Evolutionary conservation across 441 rosid species (phyloP), one percentile per base, ranked within the genome.

Genomic region (Omphalea diandra): DNA sequence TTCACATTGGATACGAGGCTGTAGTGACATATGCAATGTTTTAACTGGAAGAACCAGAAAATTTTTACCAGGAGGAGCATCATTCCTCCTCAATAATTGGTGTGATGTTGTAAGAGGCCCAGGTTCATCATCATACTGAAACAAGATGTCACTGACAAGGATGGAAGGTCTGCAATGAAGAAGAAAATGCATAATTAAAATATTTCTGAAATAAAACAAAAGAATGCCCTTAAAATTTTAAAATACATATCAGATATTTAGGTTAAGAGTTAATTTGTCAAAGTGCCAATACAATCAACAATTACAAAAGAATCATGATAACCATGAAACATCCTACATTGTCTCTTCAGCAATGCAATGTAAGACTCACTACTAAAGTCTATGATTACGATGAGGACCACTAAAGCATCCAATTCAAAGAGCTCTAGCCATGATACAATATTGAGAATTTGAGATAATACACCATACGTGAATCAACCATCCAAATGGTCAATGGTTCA

Each of bases 91-190:
- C 79, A 88, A 68, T 55, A 87, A 76, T 32, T 83, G 87, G 72
- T 76, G 77, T 1, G 83, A 80, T 22, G 71, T 29, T 14, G 80
- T 55, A 5, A 31, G 47, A 73, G 80, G 73, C 55, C 73, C 72
- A 72, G 86, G 80, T 71, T 81, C 88, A 61, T 83, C 88, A 61
- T 83, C 90, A 64, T 69, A 77, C 59, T 80, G 85, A 75, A 79
- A 79, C 71, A 89, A 74, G 46, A 89, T 81, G 75, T 89, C 91
- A 76, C 91, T 82, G 52, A 89, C 91, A 78, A 89, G 94, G 70
- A 89, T 82, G 56, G 94, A 83, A 55, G 90, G 90, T 73, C 94
- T 87, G 85, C 80, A 75, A 57, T 8, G 47, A 54, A 65, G 15
- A 47, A 65, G 59, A 43, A 59, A 44, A 55, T 41, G 3, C 26